Conservation (phyloP, 2,329 filamentous ascomycete genomes). For the Xylariaceae sp. region DNA sequence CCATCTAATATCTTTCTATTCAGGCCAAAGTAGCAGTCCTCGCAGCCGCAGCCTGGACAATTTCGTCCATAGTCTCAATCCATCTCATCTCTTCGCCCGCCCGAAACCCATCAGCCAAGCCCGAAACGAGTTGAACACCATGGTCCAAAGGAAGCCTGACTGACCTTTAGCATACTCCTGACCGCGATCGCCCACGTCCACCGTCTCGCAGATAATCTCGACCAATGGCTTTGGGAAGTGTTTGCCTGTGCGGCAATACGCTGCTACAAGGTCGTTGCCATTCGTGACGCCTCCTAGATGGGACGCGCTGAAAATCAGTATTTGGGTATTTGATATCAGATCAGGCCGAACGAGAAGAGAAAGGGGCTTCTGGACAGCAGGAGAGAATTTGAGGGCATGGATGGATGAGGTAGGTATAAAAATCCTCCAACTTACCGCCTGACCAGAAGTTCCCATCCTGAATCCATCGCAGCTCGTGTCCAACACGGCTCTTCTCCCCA, state of each 20-base stretch:
- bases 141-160: conserved; percentile 1
- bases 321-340: too few species aligned
- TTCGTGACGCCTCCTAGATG: conserved; percentile 48
- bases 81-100: background rate
- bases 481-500: conserved; percentile 35
- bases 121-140: background rate
- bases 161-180: conserved; percentile 39
- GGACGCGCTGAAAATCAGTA: background rate
- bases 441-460: conserved; percentile 52
- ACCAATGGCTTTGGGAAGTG: conserved; percentile 39
- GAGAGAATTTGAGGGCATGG: too few species aligned
- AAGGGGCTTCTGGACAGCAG: too few species aligned
- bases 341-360: background rate
- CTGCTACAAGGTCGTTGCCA: conserved; percentile 51
- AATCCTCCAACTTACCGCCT: conserved; percentile 37
- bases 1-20: too few species aligned
- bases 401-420: background rate
- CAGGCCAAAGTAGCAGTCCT: too few species aligned
- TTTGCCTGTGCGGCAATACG: conserved; percentile 41
- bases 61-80: background rate
- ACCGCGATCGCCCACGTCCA: conserved; percentile 45
- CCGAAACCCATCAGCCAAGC: background rate
- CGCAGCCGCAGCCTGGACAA: background rate
- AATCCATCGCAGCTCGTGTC: conserved; percentile 45
- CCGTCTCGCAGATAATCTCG: conserved; percentile 39